These are phyloP conservation scores for Macadamia tetraphylla DNA, from an alignment of 164 flowering plant species.

Conservation along the genomic window DNA sequence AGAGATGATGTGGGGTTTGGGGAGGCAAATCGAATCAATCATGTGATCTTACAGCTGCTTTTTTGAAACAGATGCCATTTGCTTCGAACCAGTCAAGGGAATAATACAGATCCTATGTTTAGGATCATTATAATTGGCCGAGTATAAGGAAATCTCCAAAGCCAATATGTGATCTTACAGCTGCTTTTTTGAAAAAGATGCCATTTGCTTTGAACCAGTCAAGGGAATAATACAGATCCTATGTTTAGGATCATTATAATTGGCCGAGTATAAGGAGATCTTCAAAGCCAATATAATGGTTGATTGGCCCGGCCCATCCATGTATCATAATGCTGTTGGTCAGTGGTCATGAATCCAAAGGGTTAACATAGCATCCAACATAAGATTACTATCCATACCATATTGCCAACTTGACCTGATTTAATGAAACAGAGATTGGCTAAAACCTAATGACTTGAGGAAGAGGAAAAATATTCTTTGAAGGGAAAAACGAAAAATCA, in stretches of 20 bases:
- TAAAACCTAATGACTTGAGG: too few relatives aligned
- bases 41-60: background rate
- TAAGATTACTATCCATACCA: too few relatives aligned
- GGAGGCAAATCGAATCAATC: too few relatives aligned
- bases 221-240: background rate
- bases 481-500: constrained; percentile 14
- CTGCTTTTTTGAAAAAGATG: background rate
- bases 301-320: background rate
- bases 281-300: background rate
- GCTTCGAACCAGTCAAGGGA: background rate
- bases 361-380: too few relatives aligned
- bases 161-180: too few relatives aligned
- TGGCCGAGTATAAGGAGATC: background rate
- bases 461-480: background rate
- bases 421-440: too few relatives aligned
- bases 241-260: constrained; percentile 2
- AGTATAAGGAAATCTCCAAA: background rate
- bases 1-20: too few relatives aligned
- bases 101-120: background rate
- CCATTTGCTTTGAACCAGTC: background rate
- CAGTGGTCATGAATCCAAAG: background rate
- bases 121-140: constrained; percentile 1
- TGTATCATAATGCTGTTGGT: background rate
- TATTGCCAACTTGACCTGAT: too few relatives aligned
- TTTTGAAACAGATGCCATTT: background rate